A percentile compares a stretch with the other conserved stretches of the same genome.
Evolutionary conservation across 177 flowering plant species (phyloP).

Genomic region (Telopea speciosissima): DNA sequence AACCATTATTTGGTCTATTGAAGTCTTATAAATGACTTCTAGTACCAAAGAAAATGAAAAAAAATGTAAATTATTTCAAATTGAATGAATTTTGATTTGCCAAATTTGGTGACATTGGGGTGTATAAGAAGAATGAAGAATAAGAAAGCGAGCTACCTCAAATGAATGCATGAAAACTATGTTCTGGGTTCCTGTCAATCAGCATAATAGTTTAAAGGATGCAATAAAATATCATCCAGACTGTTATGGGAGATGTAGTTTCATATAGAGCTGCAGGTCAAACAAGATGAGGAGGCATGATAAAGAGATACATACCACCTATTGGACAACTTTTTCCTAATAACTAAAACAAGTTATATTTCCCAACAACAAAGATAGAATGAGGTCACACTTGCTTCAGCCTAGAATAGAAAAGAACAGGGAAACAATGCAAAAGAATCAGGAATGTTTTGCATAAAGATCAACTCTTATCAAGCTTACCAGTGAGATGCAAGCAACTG

Average conservation of each 20-base stretch:
- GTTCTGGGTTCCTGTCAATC: background rate
- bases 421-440: background rate
- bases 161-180: background rate
- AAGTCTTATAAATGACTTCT: too few species aligned
- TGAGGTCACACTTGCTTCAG: background rate
- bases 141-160: background rate
- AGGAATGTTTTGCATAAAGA: background rate
- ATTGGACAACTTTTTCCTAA: background rate
- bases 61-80: too few species aligned
- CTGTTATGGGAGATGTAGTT: background rate
- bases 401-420: too few species aligned
- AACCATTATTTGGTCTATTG: too few species aligned
- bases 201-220: background rate
- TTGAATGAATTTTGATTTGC: too few species aligned
- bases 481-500: conserved; percentile 81
- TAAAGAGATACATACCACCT: background rate
- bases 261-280: background rate
- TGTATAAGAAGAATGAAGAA: too few species aligned
- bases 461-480: conserved; percentile 34
- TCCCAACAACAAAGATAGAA: background rate
- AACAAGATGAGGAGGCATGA: background rate
- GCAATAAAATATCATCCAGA: too few species aligned
- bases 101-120: too few species aligned
- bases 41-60: too few species aligned
- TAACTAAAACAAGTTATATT: too few species aligned